Percentiles rank a stretch among this genome's conserved stretches.
Conservation (phyloP, 495 filamentous ascomycete genomes). For the Penicillium robsamsonii region DNA sequence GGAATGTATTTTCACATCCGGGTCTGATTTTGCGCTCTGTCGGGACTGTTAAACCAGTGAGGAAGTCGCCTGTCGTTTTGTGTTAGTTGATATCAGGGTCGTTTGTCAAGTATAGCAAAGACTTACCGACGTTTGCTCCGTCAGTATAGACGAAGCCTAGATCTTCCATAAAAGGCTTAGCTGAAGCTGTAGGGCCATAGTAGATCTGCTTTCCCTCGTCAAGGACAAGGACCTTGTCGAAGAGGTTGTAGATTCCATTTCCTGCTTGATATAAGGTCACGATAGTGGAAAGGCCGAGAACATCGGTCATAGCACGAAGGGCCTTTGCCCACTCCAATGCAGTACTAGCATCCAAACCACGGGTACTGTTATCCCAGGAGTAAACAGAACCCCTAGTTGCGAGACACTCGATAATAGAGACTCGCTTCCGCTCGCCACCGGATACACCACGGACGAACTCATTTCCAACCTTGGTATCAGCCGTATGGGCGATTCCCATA, state of each 20-base stretch:
- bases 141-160: slow-evolving; percentile 63
- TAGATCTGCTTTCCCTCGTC: slow-evolving; percentile 62
- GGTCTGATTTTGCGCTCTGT: slow-evolving; percentile 57
- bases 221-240: slow-evolving; percentile 68
- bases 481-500: slow-evolving; percentile 73
- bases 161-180: slow-evolving; percentile 62
- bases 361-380: slow-evolving; percentile 61
- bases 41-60: slow-evolving; percentile 70
- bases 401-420: slow-evolving; percentile 64
- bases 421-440: slow-evolving; percentile 75
- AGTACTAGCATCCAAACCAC: slow-evolving; percentile 60
- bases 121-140: slow-evolving; percentile 32
- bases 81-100: slow-evolving; percentile 12
- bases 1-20: slow-evolving; percentile 49
- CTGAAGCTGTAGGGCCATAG: slow-evolving; percentile 56
- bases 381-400: slow-evolving; percentile 57
- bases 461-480: slow-evolving; percentile 78
- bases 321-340: slow-evolving; percentile 54
- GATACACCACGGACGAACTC: slow-evolving; percentile 76
- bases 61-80: slow-evolving; percentile 61
- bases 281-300: slow-evolving; percentile 44
- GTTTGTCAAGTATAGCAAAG: not conserved
- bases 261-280: slow-evolving; percentile 61
- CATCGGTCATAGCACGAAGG: slow-evolving; percentile 46
- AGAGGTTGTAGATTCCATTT: slow-evolving; percentile 58